Conservation (phyloP, 371 early-diverging fungal species). For the Actinomortierella ambigua region DNA sequence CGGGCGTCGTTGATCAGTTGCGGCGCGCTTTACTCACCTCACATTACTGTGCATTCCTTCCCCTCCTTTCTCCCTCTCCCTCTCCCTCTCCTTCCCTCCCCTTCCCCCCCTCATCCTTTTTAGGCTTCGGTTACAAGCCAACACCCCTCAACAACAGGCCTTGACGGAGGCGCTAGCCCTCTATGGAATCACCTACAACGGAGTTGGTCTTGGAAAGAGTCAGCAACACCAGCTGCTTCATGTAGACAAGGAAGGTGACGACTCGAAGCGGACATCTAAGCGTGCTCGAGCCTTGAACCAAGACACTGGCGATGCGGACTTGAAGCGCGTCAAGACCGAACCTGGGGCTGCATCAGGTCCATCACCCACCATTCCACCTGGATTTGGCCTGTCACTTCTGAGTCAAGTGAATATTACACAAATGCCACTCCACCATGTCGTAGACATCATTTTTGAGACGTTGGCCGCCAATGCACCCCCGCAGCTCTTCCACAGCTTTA, state of each 20-base stretch:
- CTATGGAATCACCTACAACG: slow-evolving; percentile 36
- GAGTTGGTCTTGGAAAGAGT: slow-evolving; percentile 21
- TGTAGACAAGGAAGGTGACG: slow-evolving; percentile 32
- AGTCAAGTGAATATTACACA: slow-evolving; percentile 41
- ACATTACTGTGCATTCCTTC: too few species aligned
- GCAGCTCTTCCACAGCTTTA: slow-evolving; percentile 39
- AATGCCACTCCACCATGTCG: slow-evolving; percentile 39
- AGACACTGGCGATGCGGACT: slow-evolving; percentile 21
- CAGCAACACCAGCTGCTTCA: slow-evolving; percentile 44
- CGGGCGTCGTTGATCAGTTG: too few species aligned
- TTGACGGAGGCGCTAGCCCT: slow-evolving; percentile 21
- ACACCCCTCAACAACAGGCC: slow-evolving; percentile 21
- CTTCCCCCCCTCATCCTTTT: too few species aligned
- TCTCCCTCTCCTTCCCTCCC: too few species aligned
- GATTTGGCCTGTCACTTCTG: slow-evolving; percentile 34
- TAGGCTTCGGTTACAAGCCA: too few species aligned
- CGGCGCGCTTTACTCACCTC: too few species aligned
- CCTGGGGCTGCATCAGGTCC: slow-evolving; percentile 7
- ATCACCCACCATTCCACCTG: slow-evolving; percentile 27
- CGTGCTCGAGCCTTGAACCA: slow-evolving; percentile 21
- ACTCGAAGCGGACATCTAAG: slow-evolving; percentile 24
- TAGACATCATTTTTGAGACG: slow-evolving; percentile 42
- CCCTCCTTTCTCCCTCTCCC: too few species aligned
- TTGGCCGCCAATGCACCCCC: slow-evolving; percentile 30
- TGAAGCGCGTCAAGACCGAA: slow-evolving; percentile 32